A percentile compares a stretch with the other conserved stretches of the same genome.
Evolutionary conservation across 768 basidiomycete genomes (phyloP).

Genomic region (Mycena rosella): DNA sequence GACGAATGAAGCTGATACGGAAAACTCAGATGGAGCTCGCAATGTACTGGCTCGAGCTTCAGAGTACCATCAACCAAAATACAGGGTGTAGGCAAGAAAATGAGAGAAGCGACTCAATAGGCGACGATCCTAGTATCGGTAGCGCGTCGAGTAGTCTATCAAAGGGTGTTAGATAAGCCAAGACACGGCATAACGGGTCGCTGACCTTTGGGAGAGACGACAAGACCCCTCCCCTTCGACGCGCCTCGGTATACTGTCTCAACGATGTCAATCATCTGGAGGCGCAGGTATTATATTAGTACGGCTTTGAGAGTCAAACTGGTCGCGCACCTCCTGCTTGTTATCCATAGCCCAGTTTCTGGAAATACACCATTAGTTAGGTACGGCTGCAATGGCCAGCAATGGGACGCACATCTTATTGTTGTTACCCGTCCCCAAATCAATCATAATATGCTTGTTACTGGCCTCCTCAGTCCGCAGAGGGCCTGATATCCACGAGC

Average conservation of each 20-base stretch:
- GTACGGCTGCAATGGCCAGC: not conserved
- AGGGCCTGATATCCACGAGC: not conserved
- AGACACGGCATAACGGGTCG: not conserved
- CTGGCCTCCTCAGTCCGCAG: conserved; percentile 56
- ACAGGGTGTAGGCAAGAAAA: too few species aligned
- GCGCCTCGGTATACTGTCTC: conserved; percentile 99
- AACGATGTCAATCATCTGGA: conserved; percentile 94
- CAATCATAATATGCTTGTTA: conserved; percentile 99
- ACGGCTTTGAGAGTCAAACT: not conserved
- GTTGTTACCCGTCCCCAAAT: conserved; percentile 99
- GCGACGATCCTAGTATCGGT: conserved; percentile 51
- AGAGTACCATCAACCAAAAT: too few species aligned
- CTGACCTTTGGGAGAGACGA: conserved; percentile 95
- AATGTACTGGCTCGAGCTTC: too few species aligned
- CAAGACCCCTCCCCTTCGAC: conserved; percentile 97
- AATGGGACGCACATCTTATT: conserved; percentile 91
- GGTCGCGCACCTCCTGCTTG: conserved; percentile 87
- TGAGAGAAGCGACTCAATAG: conserved; percentile 5
- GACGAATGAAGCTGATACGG: conserved; percentile 7
- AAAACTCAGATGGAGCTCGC: too few species aligned
- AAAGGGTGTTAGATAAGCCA: conserved; percentile 13
- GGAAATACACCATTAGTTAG: conserved; percentile 1
- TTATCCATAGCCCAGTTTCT: conserved; percentile 99
- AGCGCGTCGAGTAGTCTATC: conserved; percentile 82
- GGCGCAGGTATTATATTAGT: not conserved